Evolutionary conservation across 257 asterid species (phyloP).

Genomic region (Capsicum pubescens): DNA sequence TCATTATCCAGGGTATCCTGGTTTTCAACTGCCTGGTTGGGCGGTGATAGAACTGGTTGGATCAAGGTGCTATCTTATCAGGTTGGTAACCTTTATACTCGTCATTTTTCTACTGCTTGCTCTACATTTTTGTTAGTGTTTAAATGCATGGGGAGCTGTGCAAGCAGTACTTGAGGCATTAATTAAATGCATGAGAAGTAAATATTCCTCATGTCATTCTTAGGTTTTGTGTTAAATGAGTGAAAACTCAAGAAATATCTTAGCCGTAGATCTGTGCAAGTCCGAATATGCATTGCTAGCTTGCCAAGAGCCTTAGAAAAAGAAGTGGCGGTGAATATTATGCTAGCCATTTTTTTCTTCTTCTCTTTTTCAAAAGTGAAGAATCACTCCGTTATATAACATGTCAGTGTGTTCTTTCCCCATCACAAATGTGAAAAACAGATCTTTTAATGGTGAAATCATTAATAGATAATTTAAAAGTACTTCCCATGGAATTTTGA

Average conservation of each 20-base stretch:
- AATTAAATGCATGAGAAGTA: not conserved
- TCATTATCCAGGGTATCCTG: constrained; percentile 70
- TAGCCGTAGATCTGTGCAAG: not conserved
- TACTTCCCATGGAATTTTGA: not conserved
- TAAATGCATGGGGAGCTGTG: not conserved
- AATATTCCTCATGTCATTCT: not conserved
- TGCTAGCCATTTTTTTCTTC: not conserved
- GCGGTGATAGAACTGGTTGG: constrained; percentile 87
- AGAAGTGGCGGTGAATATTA: not conserved
- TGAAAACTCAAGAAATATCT: not conserved
- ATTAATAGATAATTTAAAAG: not conserved
- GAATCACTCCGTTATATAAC: not conserved
- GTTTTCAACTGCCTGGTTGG: constrained; percentile 94
- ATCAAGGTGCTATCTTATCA: constrained; percentile 86
- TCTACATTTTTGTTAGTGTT: constrained; percentile 13
- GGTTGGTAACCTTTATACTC: constrained; percentile 46
- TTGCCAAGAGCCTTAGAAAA: not conserved
- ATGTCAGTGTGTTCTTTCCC: not conserved
- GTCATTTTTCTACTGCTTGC: not conserved
- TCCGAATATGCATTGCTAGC: not conserved
- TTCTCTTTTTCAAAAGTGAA: not conserved
- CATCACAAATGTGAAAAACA: not conserved
- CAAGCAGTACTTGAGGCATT: not conserved
- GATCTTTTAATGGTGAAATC: constrained; percentile 2
- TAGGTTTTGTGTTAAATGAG: not conserved